phyloP scores from a whole-genome alignment of 345 rosid genomes.

The Citrus medica region DNA sequence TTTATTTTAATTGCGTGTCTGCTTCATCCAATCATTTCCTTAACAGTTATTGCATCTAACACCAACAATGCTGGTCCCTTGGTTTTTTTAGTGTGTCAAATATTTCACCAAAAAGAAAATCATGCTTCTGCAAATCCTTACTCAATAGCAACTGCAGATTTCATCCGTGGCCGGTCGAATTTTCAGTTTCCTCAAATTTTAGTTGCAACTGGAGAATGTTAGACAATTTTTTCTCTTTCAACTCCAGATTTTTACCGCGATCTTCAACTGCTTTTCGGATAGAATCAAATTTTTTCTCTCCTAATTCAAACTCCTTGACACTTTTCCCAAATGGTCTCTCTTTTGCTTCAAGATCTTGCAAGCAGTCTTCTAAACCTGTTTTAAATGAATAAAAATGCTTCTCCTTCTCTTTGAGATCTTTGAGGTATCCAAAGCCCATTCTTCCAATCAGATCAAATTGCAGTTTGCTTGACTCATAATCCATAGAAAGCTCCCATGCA shows the following conservation, averaged over 20 bases:
- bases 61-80: slow-evolving; percentile 28
- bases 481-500: too few relatives aligned
- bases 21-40: too few relatives aligned
- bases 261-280: slow-evolving; percentile 13
- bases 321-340: slow-evolving; percentile 6
- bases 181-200: slow-evolving; percentile 30
- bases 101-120: slow-evolving; percentile 27
- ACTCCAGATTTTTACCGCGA: slow-evolving; percentile 7
- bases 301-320: slow-evolving; percentile 25
- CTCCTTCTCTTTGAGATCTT: slow-evolving; percentile 25
- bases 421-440: slow-evolving; percentile 7
- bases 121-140: slow-evolving; percentile 30
- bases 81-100: slow-evolving; percentile 17
- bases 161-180: slow-evolving; percentile 26
- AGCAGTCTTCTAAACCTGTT: slow-evolving; percentile 7
- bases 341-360: slow-evolving; percentile 17
- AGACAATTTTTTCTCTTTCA: slow-evolving; percentile 10
- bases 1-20: too few relatives aligned
- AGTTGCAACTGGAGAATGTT: slow-evolving; percentile 17
- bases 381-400: slow-evolving; percentile 3
- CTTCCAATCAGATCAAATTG: slow-evolving; percentile 9
- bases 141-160: slow-evolving; percentile 44
- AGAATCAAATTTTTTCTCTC: neutral
- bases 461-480: slow-evolving; percentile 11
- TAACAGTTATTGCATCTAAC: too few relatives aligned